Conservation (phyloP, 352 stramenopile species). For the Phytophthora rubi region DNA sequence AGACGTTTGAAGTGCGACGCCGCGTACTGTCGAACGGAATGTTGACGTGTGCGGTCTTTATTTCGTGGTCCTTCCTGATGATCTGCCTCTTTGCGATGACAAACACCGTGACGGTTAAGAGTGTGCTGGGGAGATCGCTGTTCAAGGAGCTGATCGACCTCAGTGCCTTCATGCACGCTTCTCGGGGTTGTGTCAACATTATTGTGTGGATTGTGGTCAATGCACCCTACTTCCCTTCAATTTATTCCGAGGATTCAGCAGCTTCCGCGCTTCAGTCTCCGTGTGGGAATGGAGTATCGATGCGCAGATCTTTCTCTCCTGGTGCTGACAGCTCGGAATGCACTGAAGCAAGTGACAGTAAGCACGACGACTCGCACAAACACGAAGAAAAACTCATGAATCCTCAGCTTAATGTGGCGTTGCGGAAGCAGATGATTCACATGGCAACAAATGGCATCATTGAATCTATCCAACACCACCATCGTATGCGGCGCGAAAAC, state of each 20-base stretch:
- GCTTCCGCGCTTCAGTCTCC: slow-evolving; percentile 19
- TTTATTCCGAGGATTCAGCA: slow-evolving; percentile 32
- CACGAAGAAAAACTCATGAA: slow-evolving; percentile 63
- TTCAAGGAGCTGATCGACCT: slow-evolving; percentile 76
- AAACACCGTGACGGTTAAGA: slow-evolving; percentile 54
- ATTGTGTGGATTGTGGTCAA: slow-evolving; percentile 90
- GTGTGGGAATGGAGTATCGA: slow-evolving; percentile 16
- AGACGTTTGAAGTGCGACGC: slow-evolving; percentile 86
- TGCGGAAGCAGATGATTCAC: slow-evolving; percentile 89
- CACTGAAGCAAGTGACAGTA: slow-evolving; percentile 22
- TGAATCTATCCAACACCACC: slow-evolving; percentile 84
- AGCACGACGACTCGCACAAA: slow-evolving; percentile 27
- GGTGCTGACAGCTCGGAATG: slow-evolving; percentile 21
- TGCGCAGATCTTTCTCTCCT: slow-evolving; percentile 27
- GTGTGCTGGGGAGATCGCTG: slow-evolving; percentile 32
- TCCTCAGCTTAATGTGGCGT: slow-evolving; percentile 85
- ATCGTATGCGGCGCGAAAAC: slow-evolving; percentile 68
- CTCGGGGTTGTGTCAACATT: slow-evolving; percentile 81
- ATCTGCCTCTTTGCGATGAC: slow-evolving; percentile 74
- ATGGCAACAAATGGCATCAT: slow-evolving; percentile 91
- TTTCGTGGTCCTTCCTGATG: slow-evolving; percentile 82
- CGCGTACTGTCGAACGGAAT: slow-evolving; percentile 81
- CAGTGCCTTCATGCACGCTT: slow-evolving; percentile 81
- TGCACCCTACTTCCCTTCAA: slow-evolving; percentile 52
- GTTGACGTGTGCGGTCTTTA: slow-evolving; percentile 84